Base-by-base conservation (phyloP, 2,329 filamentous ascomycete species). In the Pseudocercospora eumusae region DNA sequence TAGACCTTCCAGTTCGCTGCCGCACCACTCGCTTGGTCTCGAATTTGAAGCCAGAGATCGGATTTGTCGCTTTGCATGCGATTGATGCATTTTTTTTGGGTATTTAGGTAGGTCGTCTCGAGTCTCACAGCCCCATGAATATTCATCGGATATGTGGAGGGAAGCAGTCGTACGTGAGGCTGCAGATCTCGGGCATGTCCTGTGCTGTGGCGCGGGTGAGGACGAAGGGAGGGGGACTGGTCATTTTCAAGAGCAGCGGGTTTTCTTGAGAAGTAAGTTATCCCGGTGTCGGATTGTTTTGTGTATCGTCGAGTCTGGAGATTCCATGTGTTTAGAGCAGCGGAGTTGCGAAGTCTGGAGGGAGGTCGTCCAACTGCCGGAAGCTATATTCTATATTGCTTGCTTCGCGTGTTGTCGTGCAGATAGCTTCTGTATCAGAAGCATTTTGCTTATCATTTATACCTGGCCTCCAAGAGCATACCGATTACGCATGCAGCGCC, bases 401-500 rank as follows among this genome's bases (percentile, higher is more conserved):
- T 15, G 11, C 33, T 36, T 36, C 33, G 33, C 33, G 28, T 31
- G 11, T 11, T 31, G 10, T 31, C 28, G 28, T 31, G 28, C 28
- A 31, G 28, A 31, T 31, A 31, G 33, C 33, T 36, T n/a, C 33
- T 36, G 33, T 10, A 36, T 36, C 4, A 36, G 1, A 31, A 31
- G 28, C 33, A 36, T 4, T 15, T n/a, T 36, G 33, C 33, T 2
- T 36, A 36, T 36, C 33, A 45, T n/a, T n/a, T n/a, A n/a, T n/a
- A n/a, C n/a, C n/a, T n/a, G n/a, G n/a, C n/a, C n/a, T n/a, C n/a
- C 4, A 71, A 73, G 23, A 77, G 71, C 20, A 80, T 65, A 4
- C 80, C 80, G 20, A 82, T 75, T 53, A 81, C 75, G 56, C 76
- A 75, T 1, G 81, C 79, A 33, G 83, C 69, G 6, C 54, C 57